A percentile compares a stretch with the other conserved stretches of the same genome.
These are phyloP conservation scores for Cotoneaster glaucophyllus DNA, from an alignment of 306 rosid species.

Conservation along the genomic window DNA sequence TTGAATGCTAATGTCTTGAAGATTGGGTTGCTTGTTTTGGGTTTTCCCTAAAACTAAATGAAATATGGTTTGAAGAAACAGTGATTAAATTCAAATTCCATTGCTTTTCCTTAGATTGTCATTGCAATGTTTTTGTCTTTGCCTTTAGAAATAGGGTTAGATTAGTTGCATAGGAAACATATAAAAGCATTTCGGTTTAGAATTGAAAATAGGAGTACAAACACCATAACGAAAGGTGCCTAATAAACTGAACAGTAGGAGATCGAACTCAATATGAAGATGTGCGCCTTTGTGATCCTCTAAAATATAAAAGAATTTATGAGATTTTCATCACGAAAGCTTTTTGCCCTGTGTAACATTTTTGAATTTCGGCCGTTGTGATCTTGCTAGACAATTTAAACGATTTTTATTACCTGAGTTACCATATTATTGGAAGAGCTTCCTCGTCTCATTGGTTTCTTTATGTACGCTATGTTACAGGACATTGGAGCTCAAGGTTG, in stretches of 20 bases:
- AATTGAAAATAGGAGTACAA: not conserved
- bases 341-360: not conserved
- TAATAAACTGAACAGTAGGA: not conserved
- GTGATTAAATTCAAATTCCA: not conserved
- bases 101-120: not conserved
- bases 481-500: constrained; percentile 33
- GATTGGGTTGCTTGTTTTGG: not conserved
- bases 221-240: not conserved
- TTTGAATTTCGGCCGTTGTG: not conserved
- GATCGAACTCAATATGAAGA: not conserved
- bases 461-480: constrained; percentile 34
- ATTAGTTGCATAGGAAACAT: not conserved
- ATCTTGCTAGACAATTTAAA: not conserved
- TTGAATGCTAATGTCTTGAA: not conserved
- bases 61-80: not conserved
- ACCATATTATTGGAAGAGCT: not conserved
- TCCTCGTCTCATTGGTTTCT: not conserved
- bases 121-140: not conserved
- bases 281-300: not conserved
- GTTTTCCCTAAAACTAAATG: not conserved
- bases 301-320: not conserved
- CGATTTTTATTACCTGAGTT: no score
- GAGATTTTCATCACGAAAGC: not conserved
- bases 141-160: not conserved
- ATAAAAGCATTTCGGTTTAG: not conserved